phyloP scores from a whole-genome alignment of 257 asterid species.

The Eucommia ulmoides region DNA sequence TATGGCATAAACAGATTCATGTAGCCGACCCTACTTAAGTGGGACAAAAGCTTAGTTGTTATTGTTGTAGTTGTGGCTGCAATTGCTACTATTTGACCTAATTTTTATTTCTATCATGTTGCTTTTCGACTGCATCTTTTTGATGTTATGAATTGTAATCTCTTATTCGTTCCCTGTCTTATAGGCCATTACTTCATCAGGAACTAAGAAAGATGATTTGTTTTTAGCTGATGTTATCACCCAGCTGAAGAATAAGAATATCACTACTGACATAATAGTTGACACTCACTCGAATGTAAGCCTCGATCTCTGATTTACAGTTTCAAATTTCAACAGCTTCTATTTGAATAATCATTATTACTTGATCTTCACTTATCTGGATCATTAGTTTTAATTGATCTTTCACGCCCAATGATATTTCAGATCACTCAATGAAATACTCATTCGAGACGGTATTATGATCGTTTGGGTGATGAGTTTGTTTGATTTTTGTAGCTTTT shows the following conservation, averaged over 20 bases:
- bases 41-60: too few relatives aligned
- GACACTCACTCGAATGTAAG: constrained; percentile 49
- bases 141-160: too few relatives aligned
- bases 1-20: too few relatives aligned
- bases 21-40: too few relatives aligned
- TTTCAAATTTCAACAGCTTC: too few relatives aligned
- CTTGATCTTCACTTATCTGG: not conserved
- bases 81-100: too few relatives aligned
- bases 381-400: not conserved
- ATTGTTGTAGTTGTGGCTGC: too few relatives aligned
- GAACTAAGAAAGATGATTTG: constrained; percentile 52
- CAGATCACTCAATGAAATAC: not conserved
- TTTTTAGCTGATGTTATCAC: constrained; percentile 57
- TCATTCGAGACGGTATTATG: not conserved
- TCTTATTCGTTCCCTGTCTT: not conserved
- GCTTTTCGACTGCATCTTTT: too few relatives aligned
- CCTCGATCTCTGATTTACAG: too few relatives aligned
- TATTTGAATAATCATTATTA: not conserved
- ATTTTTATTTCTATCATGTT: too few relatives aligned
- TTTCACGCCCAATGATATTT: not conserved
- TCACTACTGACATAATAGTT: constrained; percentile 53
- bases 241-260: constrained; percentile 47
- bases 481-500: constrained; percentile 23
- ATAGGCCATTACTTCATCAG: constrained; percentile 44
- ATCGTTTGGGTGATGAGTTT: constrained; percentile 7